Evolutionary conservation across 768 basidiomycete genomes (phyloP).

Genomic region (Leucocoprinus birnbaumii): DNA sequence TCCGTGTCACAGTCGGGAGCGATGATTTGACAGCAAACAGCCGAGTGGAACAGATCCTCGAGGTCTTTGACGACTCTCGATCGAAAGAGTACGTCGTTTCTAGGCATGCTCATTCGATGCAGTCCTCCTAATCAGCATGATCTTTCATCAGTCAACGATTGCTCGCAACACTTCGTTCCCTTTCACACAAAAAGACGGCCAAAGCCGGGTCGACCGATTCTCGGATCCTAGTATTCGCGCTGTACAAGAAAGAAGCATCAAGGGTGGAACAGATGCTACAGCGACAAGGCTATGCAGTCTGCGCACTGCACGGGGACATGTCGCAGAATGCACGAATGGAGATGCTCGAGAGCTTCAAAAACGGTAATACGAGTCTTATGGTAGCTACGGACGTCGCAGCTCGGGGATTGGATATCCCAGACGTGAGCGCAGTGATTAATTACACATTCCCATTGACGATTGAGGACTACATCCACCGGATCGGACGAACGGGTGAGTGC

Average conservation of each 20-base stretch:
- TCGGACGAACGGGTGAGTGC: conserved; percentile 77
- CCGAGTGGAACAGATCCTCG: conserved; percentile 88
- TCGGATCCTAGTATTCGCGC: conserved; percentile 86
- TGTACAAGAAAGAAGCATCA: conserved; percentile 97
- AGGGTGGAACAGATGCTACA: conserved; percentile 82
- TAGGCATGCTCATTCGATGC: neutral
- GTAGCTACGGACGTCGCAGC: conserved; percentile 99
- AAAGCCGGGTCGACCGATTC: conserved; percentile 48
- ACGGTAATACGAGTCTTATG: conserved; percentile 73
- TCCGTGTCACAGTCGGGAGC: conserved; percentile 91
- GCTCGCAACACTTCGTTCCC: conserved; percentile 47
- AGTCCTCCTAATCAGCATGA: neutral
- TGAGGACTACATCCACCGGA: conserved; percentile 90
- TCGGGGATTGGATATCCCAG: conserved; percentile 94
- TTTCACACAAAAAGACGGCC: conserved; percentile 62
- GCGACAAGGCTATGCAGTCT: conserved; percentile 73
- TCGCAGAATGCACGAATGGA: conserved; percentile 81
- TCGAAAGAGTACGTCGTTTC: conserved; percentile 74
- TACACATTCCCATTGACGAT: conserved; percentile 98
- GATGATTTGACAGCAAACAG: conserved; percentile 95
- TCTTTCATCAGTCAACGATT: conserved; percentile 52
- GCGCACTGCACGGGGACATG: conserved; percentile 89
- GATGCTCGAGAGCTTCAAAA: conserved; percentile 83
- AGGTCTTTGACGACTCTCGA: conserved; percentile 83
- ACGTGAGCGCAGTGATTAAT: conserved; percentile 92